Base-by-base conservation (phyloP, 2,329 filamentous ascomycete species). In the Xylariaceae sp. region DNA sequence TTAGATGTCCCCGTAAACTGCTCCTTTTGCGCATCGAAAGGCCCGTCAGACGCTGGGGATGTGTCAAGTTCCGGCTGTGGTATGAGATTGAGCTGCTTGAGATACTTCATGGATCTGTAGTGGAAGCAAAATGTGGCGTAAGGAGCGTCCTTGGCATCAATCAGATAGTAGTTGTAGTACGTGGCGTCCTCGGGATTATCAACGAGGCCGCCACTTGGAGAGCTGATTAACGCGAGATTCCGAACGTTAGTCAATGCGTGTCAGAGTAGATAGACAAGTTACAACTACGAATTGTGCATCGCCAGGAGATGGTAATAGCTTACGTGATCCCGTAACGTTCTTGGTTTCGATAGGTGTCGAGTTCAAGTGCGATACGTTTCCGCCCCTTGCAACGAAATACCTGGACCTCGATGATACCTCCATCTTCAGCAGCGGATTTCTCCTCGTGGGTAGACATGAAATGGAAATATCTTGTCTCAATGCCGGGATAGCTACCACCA, bases 111-210 rank as follows among this genome's bases (percentile, higher is more conserved):
- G 6, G 76, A 79, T 29, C 80, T 74, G 58, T 84, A 84, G 55
- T 84, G 77, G 56, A 83, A 80, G 22, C 72, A 72, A 55, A 83
- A 84, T 0, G 73, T 74, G 4, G 74, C 75, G 57, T 75, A 83
- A 0, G 81, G 81, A 1, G 65, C 70, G 41, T 81, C 75, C 50
- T 72, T 77, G 0, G 77, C 65, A 52, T 84, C 81, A 19, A 74
- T 62, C 3, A 84, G 68, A 41, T 72, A 66, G 68, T 76, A 84
- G 57, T 80, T 72, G 59, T 78, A 83, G 64, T 74, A 83, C 10
- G 66, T 72, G 10, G 74, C 71, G 42, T 79, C 72, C 59, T 80
- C 71, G 2, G 79, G 78, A 16, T 71, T 71, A 16, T 81, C 75
- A 2, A 83, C 52, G 6, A 83, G 67, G 13, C 80, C 80, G n/a